These are phyloP conservation scores for Lasiodiplodia sp. DNA, from an alignment of 2,329 filamentous ascomycete genomes.

Conservation along the genomic window DNA sequence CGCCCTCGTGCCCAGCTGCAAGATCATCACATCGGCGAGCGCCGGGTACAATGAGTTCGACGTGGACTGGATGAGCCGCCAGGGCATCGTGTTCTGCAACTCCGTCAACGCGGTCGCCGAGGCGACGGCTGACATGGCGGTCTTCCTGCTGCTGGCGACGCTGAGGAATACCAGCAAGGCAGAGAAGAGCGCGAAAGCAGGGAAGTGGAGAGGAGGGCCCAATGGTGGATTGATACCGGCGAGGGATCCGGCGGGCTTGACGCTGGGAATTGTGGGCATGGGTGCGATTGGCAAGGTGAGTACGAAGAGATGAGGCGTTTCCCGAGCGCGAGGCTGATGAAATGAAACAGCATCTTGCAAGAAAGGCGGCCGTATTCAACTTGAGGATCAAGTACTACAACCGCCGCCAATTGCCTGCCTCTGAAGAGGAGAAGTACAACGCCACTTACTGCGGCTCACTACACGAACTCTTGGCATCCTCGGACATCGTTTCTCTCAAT, in stretches of 20 bases:
- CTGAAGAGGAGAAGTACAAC: constrained; percentile 46
- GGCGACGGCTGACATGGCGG: constrained; percentile 59
- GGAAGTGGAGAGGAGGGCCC: constrained; percentile 49
- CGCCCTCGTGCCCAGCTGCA: constrained; percentile 15
- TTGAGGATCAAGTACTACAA: constrained; percentile 56
- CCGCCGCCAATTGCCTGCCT: constrained; percentile 43
- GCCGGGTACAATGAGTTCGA: constrained; percentile 60
- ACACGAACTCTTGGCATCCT: constrained; percentile 67
- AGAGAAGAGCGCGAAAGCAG: constrained; percentile 43
- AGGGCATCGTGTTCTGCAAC: constrained; percentile 63
- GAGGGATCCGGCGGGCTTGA: constrained; percentile 54
- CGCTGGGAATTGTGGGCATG: constrained; percentile 58
- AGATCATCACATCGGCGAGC: constrained; percentile 34
- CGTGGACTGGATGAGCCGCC: constrained; percentile 50
- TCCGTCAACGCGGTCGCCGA: constrained; percentile 61
- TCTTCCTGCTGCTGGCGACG: constrained; percentile 54
- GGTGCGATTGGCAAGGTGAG: constrained; percentile 55
- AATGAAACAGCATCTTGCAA: constrained; percentile 45
- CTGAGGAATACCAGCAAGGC: constrained; percentile 54
- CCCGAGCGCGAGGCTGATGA: neutral
- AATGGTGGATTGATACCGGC: constrained; percentile 44
- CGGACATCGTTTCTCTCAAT: constrained; percentile 82
- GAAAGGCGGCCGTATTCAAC: constrained; percentile 51
- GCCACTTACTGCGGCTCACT: constrained; percentile 53
- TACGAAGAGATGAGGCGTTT: too few relatives aligned